phyloP scores from a whole-genome alignment of 2,329 filamentous ascomycete species.

The Neospermospora avenae region DNA sequence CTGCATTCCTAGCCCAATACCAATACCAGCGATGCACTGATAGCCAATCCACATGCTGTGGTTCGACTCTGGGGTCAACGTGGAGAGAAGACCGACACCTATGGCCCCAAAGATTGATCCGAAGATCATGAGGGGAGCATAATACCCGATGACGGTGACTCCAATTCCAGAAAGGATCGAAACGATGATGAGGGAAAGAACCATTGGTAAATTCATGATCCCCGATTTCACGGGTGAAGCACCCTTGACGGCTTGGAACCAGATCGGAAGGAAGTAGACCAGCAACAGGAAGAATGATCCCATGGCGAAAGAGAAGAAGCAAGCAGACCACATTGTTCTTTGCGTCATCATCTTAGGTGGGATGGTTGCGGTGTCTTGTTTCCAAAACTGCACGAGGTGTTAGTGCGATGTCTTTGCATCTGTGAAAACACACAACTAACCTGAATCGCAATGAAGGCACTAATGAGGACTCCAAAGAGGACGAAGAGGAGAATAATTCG shows the following conservation, averaged over 20 bases:
- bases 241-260: conserved; percentile 47
- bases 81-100: conserved; percentile 51
- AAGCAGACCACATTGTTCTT: conserved; percentile 37
- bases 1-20: conserved; percentile 58
- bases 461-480: conserved; percentile 33
- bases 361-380: conserved; percentile 40
- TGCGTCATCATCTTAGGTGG: conserved; percentile 39
- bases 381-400: conserved; percentile 29
- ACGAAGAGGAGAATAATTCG: conserved; percentile 37
- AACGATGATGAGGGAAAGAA: conserved; percentile 34
- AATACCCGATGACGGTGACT: conserved; percentile 51
- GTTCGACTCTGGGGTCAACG: conserved; percentile 46
- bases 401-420: background rate
- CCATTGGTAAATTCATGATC: conserved; percentile 39
- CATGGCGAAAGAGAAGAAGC: conserved; percentile 37
- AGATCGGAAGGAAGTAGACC: conserved; percentile 46
- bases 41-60: conserved; percentile 54
- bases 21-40: conserved; percentile 52
- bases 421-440: background rate
- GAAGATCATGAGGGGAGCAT: conserved; percentile 55
- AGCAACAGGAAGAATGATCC: conserved; percentile 38
- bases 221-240: conserved; percentile 43
- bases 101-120: conserved; percentile 42
- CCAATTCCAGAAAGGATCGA: conserved; percentile 25
- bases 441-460: conserved; percentile 35